A percentile compares a stretch with the other conserved stretches of the same genome.
Evolutionary conservation across 768 basidiomycete species (phyloP).

Genomic region (Xerocomus spinulosus): DNA sequence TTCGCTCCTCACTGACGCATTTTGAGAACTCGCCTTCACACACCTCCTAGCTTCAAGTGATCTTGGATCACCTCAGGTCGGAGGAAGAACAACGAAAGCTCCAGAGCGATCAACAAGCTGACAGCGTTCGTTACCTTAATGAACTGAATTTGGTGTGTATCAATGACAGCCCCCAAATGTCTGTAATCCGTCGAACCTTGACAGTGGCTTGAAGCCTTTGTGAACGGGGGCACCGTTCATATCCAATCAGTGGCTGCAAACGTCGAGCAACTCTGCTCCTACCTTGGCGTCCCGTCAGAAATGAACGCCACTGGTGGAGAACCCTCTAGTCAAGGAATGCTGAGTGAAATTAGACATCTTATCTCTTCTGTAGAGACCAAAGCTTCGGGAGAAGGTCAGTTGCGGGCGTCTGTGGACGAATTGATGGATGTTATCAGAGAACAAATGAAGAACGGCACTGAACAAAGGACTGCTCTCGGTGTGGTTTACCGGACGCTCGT

Average conservation of each 20-base stretch:
- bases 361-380: conserved; percentile 32
- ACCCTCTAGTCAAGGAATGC: conserved; percentile 23
- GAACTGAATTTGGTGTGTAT: conserved; percentile 63
- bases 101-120: conserved; percentile 62
- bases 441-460: conserved; percentile 35
- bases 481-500: conserved; percentile 12
- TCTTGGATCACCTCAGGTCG: conserved; percentile 45
- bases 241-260: conserved; percentile 57
- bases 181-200: background rate
- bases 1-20: background rate
- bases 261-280: conserved; percentile 55
- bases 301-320: conserved; percentile 10
- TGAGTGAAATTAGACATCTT: conserved; percentile 34
- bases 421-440: conserved; percentile 39
- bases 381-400: conserved; percentile 25
- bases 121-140: conserved; percentile 73
- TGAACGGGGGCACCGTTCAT: conserved; percentile 70
- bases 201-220: conserved; percentile 83
- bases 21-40: background rate
- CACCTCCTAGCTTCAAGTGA: conserved; percentile 35
- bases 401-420: conserved; percentile 35
- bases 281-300: conserved; percentile 40
- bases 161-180: background rate
- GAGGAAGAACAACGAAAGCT: conserved; percentile 45
- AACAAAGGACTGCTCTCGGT: conserved; percentile 40